These are phyloP conservation scores for Phanerodontia chrysosporium DNA, from an alignment of 768 basidiomycete genomes.

Conservation along the genomic window DNA sequence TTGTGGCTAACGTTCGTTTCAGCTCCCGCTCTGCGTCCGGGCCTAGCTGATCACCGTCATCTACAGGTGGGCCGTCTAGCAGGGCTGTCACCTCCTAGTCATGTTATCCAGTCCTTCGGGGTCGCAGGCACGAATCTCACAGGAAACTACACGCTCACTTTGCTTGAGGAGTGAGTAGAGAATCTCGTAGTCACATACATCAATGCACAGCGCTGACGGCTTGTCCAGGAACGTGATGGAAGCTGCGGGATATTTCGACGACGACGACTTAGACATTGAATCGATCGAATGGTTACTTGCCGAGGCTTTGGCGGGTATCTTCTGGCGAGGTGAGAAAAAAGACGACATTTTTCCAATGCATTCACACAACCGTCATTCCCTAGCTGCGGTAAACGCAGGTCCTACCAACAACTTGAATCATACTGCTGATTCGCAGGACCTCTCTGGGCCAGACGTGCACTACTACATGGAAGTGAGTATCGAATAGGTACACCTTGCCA, in stretches of 20 bases:
- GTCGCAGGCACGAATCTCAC: not conserved
- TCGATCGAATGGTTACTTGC: not conserved
- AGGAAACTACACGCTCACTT: not conserved
- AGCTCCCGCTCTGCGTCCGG: not conserved
- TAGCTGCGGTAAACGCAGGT: too few species aligned
- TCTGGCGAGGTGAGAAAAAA: not conserved
- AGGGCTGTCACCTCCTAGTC: not conserved
- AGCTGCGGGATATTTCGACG: not conserved
- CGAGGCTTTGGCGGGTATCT: constrained; percentile 6
- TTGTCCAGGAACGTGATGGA: constrained; percentile 8
- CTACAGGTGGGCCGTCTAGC: not conserved
- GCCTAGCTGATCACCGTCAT: not conserved
- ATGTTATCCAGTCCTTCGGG: not conserved
- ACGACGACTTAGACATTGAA: not conserved
- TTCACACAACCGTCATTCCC: too few species aligned
- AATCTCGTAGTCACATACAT: not conserved
- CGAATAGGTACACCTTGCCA: too few species aligned
- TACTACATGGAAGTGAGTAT: not conserved
- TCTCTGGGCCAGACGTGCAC: not conserved
- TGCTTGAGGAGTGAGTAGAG: constrained; percentile 6
- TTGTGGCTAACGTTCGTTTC: not conserved
- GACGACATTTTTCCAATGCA: too few species aligned
- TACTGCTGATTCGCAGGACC: too few species aligned
- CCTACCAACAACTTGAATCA: too few species aligned
- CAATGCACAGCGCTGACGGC: not conserved